These are phyloP conservation scores for Nicotiana otophora DNA, from an alignment of 257 asterid genomes.

Conservation along the genomic window DNA sequence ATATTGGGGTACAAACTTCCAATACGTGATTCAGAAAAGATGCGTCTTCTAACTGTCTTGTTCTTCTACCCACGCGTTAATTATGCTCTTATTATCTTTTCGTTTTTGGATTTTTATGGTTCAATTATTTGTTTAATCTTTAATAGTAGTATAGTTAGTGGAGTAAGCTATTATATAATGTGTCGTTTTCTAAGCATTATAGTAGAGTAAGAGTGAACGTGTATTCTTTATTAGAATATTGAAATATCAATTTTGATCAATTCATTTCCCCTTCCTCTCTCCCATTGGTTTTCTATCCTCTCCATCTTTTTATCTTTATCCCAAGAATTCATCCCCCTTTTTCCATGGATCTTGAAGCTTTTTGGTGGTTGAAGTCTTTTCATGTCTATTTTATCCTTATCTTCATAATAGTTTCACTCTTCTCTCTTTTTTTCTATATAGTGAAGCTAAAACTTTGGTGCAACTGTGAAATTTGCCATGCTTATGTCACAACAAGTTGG, in stretches of 20 bases:
- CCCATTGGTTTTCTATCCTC: not conserved
- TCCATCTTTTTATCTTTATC: not conserved
- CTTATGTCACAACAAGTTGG: conserved; percentile 50
- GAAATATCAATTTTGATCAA: not conserved
- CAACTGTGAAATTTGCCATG: conserved; percentile 49
- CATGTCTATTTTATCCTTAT: not conserved
- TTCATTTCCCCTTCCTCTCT: not conserved
- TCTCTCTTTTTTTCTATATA: conserved; percentile 12
- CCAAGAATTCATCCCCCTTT: not conserved
- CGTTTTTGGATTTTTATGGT: not conserved
- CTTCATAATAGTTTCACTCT: conserved; percentile 1
- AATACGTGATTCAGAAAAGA: conserved; percentile 3
- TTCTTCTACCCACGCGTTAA: conserved; percentile 16
- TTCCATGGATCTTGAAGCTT: not conserved
- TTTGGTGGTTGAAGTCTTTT: not conserved
- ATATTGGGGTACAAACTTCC: not conserved
- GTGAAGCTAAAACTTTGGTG: conserved; percentile 33
- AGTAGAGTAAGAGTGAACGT: not conserved
- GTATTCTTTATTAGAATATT: not conserved
- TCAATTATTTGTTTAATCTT: not conserved
- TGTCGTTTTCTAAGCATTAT: not conserved
- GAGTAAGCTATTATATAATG: not conserved
- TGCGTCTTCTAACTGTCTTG: conserved; percentile 16
- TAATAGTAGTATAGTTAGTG: not conserved
- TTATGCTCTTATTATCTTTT: not conserved